Conservation (phyloP, 2,329 filamentous ascomycete genomes). For the Pseudocercospora pini-densiflorae region DNA sequence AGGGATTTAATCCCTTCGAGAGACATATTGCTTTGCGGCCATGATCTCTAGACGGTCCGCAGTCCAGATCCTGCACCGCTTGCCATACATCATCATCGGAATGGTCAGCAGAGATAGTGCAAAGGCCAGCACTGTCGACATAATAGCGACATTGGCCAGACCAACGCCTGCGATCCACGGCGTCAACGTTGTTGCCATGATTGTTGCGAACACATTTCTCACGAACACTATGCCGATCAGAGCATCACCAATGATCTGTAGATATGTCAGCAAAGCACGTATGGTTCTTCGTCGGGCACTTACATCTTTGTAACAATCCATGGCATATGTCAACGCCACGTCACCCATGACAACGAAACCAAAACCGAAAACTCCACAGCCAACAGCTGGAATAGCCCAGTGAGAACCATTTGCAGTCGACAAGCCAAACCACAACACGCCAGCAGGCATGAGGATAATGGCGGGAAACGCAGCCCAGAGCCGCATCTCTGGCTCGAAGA, state of each 20-base stretch:
- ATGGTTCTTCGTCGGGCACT: conserved; percentile 27
- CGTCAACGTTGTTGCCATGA: conserved; percentile 25
- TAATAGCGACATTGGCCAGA: conserved; percentile 23
- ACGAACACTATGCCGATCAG: conserved; percentile 21
- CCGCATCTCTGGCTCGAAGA: conserved; percentile 33
- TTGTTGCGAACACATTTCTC: conserved; percentile 26
- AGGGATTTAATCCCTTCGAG: background rate
- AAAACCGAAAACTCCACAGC: conserved; percentile 26
- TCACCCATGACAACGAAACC: conserved; percentile 23
- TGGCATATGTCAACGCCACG: conserved; percentile 26
- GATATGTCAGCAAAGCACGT: background rate
- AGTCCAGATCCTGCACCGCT: conserved; percentile 13
- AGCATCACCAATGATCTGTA: conserved; percentile 20
- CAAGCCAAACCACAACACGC: conserved; percentile 27
- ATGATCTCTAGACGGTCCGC: conserved; percentile 5
- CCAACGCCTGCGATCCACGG: conserved; percentile 23
- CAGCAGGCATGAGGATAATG: conserved; percentile 26
- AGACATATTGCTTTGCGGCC: conserved; percentile 10
- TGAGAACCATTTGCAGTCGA: conserved; percentile 23
- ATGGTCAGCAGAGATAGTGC: conserved; percentile 6
- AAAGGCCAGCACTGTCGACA: conserved; percentile 9
- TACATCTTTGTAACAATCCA: conserved; percentile 29
- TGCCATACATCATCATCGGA: conserved; percentile 23
- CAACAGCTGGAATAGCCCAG: conserved; percentile 30
- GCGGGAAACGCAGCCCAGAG: conserved; percentile 25